Evolutionary conservation across 495 filamentous ascomycete genomes (phyloP).

Genomic region (Aspergillus nidulans): DNA sequence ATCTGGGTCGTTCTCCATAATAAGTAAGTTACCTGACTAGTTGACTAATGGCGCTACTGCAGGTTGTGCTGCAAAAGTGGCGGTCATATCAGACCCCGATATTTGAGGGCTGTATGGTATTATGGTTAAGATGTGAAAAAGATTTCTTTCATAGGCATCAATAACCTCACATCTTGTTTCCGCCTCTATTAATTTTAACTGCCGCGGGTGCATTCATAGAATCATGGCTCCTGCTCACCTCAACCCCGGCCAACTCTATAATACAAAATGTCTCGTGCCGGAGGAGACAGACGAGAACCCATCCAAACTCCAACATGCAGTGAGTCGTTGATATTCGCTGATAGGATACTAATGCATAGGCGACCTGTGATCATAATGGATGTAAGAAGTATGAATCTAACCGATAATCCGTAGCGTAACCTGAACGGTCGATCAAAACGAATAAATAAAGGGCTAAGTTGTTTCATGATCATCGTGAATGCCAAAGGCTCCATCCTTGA

Average conservation of each 20-base stretch:
- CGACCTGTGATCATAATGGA: not conserved
- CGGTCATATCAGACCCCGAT: no score
- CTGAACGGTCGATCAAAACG: not conserved
- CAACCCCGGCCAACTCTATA: not conserved
- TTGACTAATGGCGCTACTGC: not conserved
- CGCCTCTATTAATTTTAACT: not conserved
- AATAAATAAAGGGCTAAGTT: not conserved
- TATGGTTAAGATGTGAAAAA: no score
- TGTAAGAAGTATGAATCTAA: not conserved
- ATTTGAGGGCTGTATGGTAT: no score
- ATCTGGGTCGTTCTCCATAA: not conserved
- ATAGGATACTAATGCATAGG: constrained; percentile 21
- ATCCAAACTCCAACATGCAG: not conserved
- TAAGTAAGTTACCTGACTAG: not conserved
- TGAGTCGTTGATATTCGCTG: constrained; percentile 3
- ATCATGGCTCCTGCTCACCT: not conserved
- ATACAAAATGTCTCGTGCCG: constrained; percentile 4
- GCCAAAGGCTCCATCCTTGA: constrained; percentile 60
- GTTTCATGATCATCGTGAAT: constrained; percentile 29
- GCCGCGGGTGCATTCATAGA: not conserved
- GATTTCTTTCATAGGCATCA: no score
- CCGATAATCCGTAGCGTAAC: not conserved
- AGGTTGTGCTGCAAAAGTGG: constrained; percentile 1
- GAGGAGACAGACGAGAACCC: not conserved
- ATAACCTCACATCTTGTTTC: not conserved